phyloP scores from a whole-genome alignment of 345 rosid species.

The Hibiscus tridactylites region DNA sequence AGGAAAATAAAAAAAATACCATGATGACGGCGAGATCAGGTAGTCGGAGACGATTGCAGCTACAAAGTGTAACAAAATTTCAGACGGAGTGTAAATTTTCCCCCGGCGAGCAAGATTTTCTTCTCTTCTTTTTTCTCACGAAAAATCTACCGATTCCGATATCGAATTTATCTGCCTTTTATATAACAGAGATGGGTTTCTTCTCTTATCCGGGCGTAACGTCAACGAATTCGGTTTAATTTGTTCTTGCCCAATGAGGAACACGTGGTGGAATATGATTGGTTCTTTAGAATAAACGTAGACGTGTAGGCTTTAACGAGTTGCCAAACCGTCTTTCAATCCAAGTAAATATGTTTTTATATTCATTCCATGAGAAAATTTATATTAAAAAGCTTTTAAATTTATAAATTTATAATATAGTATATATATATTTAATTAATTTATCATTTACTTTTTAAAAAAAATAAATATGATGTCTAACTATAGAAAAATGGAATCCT shows the following conservation, averaged over 20 bases:
- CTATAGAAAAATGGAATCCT: too few species aligned
- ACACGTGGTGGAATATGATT: constrained; percentile 9
- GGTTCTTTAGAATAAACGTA: neutral
- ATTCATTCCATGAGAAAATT: too few species aligned
- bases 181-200: neutral
- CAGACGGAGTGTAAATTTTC: neutral
- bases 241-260: neutral
- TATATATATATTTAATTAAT: too few species aligned
- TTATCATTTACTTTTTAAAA: too few species aligned
- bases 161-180: neutral
- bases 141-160: neutral
- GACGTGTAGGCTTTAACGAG: neutral
- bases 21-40: neutral
- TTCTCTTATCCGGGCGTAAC: neutral
- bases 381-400: too few species aligned
- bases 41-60: neutral
- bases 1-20: neutral
- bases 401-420: too few species aligned
- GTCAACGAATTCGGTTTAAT: constrained; percentile 3
- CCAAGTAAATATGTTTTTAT: too few species aligned
- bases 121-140: neutral
- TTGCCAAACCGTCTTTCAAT: neutral
- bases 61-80: neutral
- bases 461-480: too few species aligned
- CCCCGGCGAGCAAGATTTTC: constrained; percentile 6